Evolutionary conservation across 2,329 filamentous ascomycete species (phyloP), one percentile per base, ranked within the genome.

Genomic region (Thielaviopsis musarum): DNA sequence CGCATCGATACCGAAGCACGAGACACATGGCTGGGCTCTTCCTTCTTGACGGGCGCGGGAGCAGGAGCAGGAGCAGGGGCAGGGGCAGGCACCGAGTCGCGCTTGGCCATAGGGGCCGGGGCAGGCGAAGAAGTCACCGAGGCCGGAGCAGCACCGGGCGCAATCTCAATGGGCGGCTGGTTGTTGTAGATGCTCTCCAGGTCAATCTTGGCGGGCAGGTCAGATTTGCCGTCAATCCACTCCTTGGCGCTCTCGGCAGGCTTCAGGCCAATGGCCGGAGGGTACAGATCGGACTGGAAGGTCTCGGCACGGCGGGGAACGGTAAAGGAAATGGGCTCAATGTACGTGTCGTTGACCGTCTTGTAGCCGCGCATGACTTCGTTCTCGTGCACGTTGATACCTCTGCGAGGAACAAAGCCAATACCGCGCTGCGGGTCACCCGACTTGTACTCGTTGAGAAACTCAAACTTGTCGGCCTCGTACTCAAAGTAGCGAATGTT

Each of bases 401-500:
- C 93, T 64, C 93, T 88, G 73, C 95, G 91, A 58, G 93, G 93
- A 69, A 97, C 73, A 72, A 98, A 97, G 38, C 89, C 93, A 66
- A 98, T 80, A 66, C 93, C 93, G 69, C 93, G 83, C 74, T 98
- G 93, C 34, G 93, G 91, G 64, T 98, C 93, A 48, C 78, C 76
- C n/a, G 93, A 97, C 74, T 96, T 95, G 79, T 97, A 93, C 71
- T 97, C 91, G 64, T 90, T 94, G 59, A 98, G 76, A 72, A 88
- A 95, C 73, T 98, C 91, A 69, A 98, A 96, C 73, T 96, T 96
- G 78, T 97, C 91, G 73, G 97, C 95, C 70, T 94, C 88, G 69
- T 94, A 95, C 73, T 98, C 93, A 71, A 88, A 98, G 78, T 98
- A 98, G 64, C 93, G 91, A 69, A 98, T 98, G 73, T 98, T 98